phyloP scores from a whole-genome alignment of 495 filamentous ascomycete species.

The Neurospora terricola region DNA sequence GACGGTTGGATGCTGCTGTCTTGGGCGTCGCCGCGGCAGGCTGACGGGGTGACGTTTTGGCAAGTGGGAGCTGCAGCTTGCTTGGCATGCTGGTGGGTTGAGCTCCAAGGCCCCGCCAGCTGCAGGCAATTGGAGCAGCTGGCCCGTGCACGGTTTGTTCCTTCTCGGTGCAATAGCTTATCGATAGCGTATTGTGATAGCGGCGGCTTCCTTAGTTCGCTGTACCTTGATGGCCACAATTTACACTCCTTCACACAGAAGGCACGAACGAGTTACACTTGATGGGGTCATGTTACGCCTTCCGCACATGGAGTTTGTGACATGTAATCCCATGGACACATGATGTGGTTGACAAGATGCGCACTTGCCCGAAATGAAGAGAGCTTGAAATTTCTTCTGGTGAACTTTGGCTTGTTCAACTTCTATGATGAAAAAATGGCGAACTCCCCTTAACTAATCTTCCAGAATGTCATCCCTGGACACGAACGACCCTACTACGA shows the following conservation, averaged over 20 bases:
- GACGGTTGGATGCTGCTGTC: background rate
- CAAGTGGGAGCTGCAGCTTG: background rate
- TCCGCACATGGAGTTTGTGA: background rate
- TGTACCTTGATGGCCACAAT: background rate
- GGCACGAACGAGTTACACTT: background rate
- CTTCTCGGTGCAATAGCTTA: background rate
- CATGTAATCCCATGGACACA: background rate
- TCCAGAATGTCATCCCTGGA: background rate
- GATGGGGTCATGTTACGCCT: background rate
- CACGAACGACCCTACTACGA: background rate
- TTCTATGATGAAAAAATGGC: background rate
- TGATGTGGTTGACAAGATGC: background rate
- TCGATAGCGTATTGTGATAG: background rate
- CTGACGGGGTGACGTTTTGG: conserved; percentile 9
- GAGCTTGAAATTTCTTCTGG: background rate
- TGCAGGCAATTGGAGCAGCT: background rate
- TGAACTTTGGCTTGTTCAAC: background rate
- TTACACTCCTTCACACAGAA: background rate
- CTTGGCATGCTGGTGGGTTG: background rate
- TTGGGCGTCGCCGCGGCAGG: conserved; percentile 2
- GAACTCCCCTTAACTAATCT: background rate
- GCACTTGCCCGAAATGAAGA: background rate
- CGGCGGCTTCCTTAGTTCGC: background rate
- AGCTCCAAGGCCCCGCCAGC: background rate
- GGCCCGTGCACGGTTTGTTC: background rate